phyloP scores from a whole-genome alignment of 1,284 basidiomycete genomes.

The Inonotus obliquus region DNA sequence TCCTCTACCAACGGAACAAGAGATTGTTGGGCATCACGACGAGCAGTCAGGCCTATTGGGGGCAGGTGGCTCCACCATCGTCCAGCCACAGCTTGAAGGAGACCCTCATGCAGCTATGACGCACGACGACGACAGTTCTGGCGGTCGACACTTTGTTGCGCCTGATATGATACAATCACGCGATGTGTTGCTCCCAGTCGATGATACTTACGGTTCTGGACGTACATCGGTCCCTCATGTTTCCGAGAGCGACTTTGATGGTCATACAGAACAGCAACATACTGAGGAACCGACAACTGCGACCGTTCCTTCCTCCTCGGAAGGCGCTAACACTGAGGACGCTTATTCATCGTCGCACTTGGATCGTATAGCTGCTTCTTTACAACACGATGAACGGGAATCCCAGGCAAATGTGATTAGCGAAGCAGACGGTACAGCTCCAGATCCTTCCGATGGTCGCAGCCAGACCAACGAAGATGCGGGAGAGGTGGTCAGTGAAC shows the following conservation, averaged over 20 bases:
- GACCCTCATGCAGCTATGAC: background rate
- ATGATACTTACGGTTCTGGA: background rate
- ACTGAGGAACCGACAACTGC: background rate
- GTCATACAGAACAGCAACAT: background rate
- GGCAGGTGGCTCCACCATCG: conserved; percentile 22
- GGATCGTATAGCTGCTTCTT: background rate
- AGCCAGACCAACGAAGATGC: background rate
- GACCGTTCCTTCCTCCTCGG: background rate
- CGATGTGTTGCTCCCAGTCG: background rate
- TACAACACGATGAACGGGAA: background rate
- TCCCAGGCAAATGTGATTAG: too few species aligned
- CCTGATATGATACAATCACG: background rate
- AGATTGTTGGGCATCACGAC: background rate
- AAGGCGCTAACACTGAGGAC: background rate
- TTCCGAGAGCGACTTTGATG: background rate
- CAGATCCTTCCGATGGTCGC: background rate
- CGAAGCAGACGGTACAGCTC: background rate
- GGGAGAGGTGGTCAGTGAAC: background rate
- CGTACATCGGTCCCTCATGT: background rate
- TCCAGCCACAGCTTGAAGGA: background rate
- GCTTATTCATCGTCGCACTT: background rate
- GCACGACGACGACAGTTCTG: background rate
- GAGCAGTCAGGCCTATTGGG: conserved; percentile 35
- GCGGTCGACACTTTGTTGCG: background rate
- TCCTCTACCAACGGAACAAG: conserved; percentile 21